Percentiles rank a stretch among this genome's conserved stretches.
Conservation (phyloP, 495 filamentous ascomycete genomes). For the Trichoderma parareesei region DNA sequence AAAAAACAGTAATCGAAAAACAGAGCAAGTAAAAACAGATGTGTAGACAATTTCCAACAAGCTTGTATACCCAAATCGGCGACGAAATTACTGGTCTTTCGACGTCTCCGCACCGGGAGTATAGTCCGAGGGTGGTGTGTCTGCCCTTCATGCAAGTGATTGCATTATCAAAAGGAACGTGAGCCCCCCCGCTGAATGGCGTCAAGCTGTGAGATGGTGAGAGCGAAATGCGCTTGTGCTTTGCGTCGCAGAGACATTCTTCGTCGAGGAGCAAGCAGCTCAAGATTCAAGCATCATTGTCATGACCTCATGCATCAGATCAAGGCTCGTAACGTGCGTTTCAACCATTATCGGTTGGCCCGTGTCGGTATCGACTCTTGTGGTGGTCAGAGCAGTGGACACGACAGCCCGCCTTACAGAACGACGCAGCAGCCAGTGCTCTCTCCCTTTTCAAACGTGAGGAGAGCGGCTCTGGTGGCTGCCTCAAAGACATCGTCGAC, state of each 20-base stretch:
- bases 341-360: background rate
- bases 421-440: slow-evolving; percentile 81
- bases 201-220: background rate
- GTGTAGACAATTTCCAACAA: background rate
- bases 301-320: background rate
- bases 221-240: background rate
- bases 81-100: background rate
- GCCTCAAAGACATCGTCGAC: slow-evolving; percentile 99
- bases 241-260: background rate
- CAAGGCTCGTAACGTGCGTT: background rate
- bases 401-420: slow-evolving; percentile 48
- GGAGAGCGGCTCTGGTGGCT: slow-evolving; percentile 86
- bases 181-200: background rate
- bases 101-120: background rate
- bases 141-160: background rate
- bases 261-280: background rate
- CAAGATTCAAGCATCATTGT: background rate
- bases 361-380: background rate
- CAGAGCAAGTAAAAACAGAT: slow-evolving; percentile 12
- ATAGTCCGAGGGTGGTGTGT: background rate
- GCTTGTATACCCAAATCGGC: background rate
- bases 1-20: slow-evolving; percentile 13
- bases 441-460: slow-evolving; percentile 85
- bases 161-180: background rate
- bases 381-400: background rate